Base-by-base conservation (phyloP, 2,329 filamentous ascomycete species). In the Trichoderma lentiforme region DNA sequence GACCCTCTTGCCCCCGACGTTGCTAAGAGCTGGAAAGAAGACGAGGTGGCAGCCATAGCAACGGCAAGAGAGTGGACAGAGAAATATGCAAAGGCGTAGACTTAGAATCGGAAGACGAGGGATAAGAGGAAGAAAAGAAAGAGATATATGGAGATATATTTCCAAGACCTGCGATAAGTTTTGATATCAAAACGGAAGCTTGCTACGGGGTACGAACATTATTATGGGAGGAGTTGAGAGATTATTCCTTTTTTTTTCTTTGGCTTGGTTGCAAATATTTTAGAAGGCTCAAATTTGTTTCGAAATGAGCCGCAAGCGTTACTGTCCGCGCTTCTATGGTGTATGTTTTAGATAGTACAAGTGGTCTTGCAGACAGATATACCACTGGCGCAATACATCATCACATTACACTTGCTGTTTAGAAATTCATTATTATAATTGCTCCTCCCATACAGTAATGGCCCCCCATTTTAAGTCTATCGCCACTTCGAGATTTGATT, bases 1-100 rank as follows among this genome's bases (percentile, higher is more conserved):
- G 96, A 99, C 80, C 97, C 96, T n/a, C 89, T 99, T 56, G 97
- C 96, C 64, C 97, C 97, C 80, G 95, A 99, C 76, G 96, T 99
- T 56, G 96, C 96, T 43, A 97, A 98, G 86, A 91, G 92, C 80
- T 99, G 96, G 96, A 98, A 98, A 85, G 94, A 98, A 79, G 91
- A 99, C 79, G 93, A 98, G 83, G 90, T 91, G 75, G 93, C 93
- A 62, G 96, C 96, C 28, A 98, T 99, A 77, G 90, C 92, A 75
- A 98, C 94, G 8, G 95, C 95, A 18, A 92, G 88, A 79, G 94
- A 97, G 79, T 98, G 96, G 95, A 98, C 96, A 14, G 87, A 88
- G 81, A 91, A 92, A 77, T 93, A 96, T 80, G 95, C 95, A 63
- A 87, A 87, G 80, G 84, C 88, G 73, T 79, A 75, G 75, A 68